Base-by-base conservation (phyloP, 2,329 filamentous ascomycete species). In the Diaporthe longicolla region DNA sequence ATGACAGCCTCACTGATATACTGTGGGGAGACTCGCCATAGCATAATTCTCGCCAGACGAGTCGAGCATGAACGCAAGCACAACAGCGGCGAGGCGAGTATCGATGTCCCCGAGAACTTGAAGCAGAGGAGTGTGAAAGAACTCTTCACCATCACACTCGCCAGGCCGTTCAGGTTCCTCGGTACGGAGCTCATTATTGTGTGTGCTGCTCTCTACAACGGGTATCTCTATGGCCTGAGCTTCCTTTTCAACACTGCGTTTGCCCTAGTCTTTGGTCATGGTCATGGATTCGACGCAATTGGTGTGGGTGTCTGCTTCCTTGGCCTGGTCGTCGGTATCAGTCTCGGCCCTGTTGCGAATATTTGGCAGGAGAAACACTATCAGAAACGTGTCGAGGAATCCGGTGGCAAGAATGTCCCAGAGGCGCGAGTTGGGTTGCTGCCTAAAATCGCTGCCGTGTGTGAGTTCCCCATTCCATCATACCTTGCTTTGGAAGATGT, bases 181-280 rank as follows among this genome's bases (percentile, higher is more conserved):
- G 82, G 80, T 17, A 83, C 84, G 1, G 86, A 87, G 76, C 84
- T 85, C 48, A 87, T 88, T 57, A 83, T 87, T 40, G 82, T 85
- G 21, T 86, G 86, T 48, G 83, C 81, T n/a, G 85, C 86, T 2
- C 76, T 86, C 0, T 87, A 87, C 77, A 87, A 87, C 63, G 86
- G 85, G 5, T 87, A 86, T 73, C 79, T 87, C 3, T 87, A 87
- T 66, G 86, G 86, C 2, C 73, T 87, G 11, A 86, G 84, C 1
- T 88, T 88, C 71, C 79, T 87, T 0, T 87, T 87, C 80, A 87
- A 87, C 72, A 84, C 83, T 4, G 86, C 85, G 0, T 88, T 88
- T 72, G 81, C 83, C 26, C 81, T 88, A 26, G 87, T 88, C 0
- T 88, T 88, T 72, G 85, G 86, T 1, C 78, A 81, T 21, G 86